Percentiles rank a stretch among this genome's conserved stretches.
phyloP scores from a whole-genome alignment of 129 eudicot species.

The Ambrosia trifida region DNA sequence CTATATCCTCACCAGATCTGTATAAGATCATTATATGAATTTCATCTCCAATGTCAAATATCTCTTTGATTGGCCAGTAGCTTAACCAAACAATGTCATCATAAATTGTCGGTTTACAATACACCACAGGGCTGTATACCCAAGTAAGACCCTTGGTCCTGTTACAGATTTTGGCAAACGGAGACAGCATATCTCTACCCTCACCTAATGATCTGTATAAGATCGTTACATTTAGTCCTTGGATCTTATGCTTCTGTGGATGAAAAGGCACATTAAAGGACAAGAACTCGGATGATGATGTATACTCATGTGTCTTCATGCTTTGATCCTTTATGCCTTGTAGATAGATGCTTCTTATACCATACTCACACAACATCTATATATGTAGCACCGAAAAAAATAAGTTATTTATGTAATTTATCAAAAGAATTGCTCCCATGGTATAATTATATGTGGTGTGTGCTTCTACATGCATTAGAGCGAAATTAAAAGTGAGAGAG shows the following conservation, averaged over 20 bases:
- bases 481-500: not conserved
- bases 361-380: not conserved
- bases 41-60: not conserved
- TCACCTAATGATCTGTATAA: not conserved
- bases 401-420: not conserved
- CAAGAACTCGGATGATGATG: not conserved
- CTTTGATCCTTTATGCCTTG: conserved; percentile 10
- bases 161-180: not conserved
- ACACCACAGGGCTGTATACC: conserved; percentile 20
- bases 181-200: not conserved
- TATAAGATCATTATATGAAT: not conserved
- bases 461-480: too few species aligned
- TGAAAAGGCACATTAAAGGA: conserved; percentile 16
- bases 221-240: not conserved
- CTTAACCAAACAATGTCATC: not conserved
- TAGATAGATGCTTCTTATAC: conserved; percentile 5
- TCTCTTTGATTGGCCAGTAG: not conserved
- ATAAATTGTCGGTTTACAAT: not conserved
- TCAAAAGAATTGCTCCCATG: not conserved
- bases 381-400: not conserved
- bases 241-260: conserved; percentile 1
- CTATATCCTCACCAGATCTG: not conserved
- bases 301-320: not conserved
- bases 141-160: conserved; percentile 16
- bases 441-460: too few species aligned